Base-by-base conservation (phyloP, 2,329 filamentous ascomycete genomes). In the Phialophora chinensis region DNA sequence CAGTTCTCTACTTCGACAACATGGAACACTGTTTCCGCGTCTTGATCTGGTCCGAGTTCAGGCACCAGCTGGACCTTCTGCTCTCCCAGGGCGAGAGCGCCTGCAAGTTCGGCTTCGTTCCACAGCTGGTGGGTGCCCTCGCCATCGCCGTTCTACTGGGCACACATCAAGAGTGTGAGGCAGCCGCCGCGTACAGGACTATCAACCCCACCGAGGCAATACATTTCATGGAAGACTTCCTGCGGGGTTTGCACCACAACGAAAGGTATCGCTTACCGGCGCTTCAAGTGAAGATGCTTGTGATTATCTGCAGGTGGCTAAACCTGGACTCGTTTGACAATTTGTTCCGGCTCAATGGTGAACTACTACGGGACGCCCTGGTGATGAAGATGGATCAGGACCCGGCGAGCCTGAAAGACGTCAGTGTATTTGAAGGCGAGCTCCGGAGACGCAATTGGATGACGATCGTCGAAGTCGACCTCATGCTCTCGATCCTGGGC, bases 401-500 rank as follows among this genome's bases (percentile, higher is more conserved):
- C 33, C 68, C 70, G 3, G 20, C 60, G 4, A 62, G 53, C 7
- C 29, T 63, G 12, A 17, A 56, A n/a, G 60, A 55, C 10, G 57
- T 60, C 14, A 63, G 55, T 20, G 53, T 68, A 0, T 74, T 73
- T 25, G 66, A 75, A 62, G 68, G 71, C 11, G 75, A 77, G 54
- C 63, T 77, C 54, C 69, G 74, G 35, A 68, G 73, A 2, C 72
- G 76, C 8, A 64, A 73, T 1, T 77, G 76, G 76, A 71, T 72
- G 35, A 74, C 74, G 0, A 69, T 77, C 1, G 50, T 77, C 7
- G 75, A 77, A 42, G 60, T 73, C 12, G 73, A 73, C 52, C 58
- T 77, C 17, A 74, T 74, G 58, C 59, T 75, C 4, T 69, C 72
- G 2, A 71, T 75, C 17, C 59, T 70, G 11, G 66, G 71, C 61